Base-by-base conservation (phyloP, 2,329 filamentous ascomycete species). In the Beauveria varroae region DNA sequence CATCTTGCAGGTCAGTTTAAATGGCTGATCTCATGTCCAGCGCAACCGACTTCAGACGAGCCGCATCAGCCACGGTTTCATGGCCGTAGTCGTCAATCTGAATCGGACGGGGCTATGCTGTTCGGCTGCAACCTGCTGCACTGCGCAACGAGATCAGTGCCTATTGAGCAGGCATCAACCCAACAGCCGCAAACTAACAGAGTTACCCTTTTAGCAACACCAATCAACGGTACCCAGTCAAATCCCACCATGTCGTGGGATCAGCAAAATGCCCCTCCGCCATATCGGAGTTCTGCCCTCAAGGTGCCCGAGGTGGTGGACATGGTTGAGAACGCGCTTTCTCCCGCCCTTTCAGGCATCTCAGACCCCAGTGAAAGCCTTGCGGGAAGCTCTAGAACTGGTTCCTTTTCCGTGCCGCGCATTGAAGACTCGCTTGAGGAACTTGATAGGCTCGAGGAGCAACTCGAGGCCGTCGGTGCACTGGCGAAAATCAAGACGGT, bases 381-480 rank as follows among this genome's bases (percentile, higher is more conserved):
- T 64, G 68, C 73, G 14, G 65, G 63, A n/a, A 71, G 70, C 20
- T 72, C 72, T 26, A 65, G 66, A 30, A 58, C 68, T 6, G 71
- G 68, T 0, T 74, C 71, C 6, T 70, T 67, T 63, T 75, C 66
- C 1, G 72, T 76, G 14, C 73, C 79, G 28, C 80, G 83, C 20
- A 87, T 87, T 55, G 85, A 87, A 68, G 85, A 87, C 68, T 86
- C 84, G 1, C 73, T 87, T 9, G 84, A 86, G 68, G 84, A 83
- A 64, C 74, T 87, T 22, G 85, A 87, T 67, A 76, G 77, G 63
- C 75, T 87, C 18, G 84, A 87, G 65, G 85, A 87, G 37, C 78
- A 86, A 55, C 75, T 87, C 10, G 84, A 87, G 65, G 81, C 78
- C 2, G 74, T 85, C 40, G 67, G 71, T 60, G 72, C 72, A n/a